Percentiles rank a stretch among this genome's conserved stretches.
phyloP scores from a whole-genome alignment of 768 basidiomycete species.

The Naganishia vishniacii region DNA sequence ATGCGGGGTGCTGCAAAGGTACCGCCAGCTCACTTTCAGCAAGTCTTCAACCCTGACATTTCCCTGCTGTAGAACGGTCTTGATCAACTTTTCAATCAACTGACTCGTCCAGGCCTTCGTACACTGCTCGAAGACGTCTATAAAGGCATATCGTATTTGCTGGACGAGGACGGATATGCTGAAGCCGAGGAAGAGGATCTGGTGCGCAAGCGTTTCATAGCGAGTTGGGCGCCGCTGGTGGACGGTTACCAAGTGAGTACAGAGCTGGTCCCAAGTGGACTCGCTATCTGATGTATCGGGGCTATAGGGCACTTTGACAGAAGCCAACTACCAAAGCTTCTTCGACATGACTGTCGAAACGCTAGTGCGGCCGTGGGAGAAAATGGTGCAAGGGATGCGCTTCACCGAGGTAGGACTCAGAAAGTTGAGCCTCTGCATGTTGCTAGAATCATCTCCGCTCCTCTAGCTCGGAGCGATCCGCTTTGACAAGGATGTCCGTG shows the following conservation, averaged over 20 bases:
- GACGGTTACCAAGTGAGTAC: constrained; percentile 77
- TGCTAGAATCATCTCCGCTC: not conserved
- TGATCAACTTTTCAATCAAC: constrained; percentile 92
- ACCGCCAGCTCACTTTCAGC: constrained; percentile 29
- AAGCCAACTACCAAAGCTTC: constrained; percentile 77
- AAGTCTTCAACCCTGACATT: not conserved
- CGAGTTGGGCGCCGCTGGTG: constrained; percentile 75
- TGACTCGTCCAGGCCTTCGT: constrained; percentile 79
- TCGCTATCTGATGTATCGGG: not conserved
- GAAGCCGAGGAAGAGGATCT: constrained; percentile 77
- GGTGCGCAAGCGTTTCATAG: constrained; percentile 82
- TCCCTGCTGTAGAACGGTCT: constrained; percentile 61
- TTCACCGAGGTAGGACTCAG: constrained; percentile 70
- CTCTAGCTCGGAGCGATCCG: constrained; percentile 85
- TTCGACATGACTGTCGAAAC: constrained; percentile 80
- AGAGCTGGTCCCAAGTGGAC: not conserved
- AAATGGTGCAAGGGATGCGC: constrained; percentile 67
- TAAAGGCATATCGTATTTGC: constrained; percentile 76
- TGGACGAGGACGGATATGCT: constrained; percentile 83
- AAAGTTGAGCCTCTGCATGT: no score
- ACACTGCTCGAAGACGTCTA: constrained; percentile 80
- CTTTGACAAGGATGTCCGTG: constrained; percentile 84
- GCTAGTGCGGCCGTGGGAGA: constrained; percentile 93
- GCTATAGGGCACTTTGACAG: constrained; percentile 73
- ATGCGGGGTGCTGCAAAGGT: constrained; percentile 73